Percentiles rank a stretch among this genome's conserved stretches.
Conservation (phyloP, 257 asterid genomes). For the Solanum ahanhuiri region DNA sequence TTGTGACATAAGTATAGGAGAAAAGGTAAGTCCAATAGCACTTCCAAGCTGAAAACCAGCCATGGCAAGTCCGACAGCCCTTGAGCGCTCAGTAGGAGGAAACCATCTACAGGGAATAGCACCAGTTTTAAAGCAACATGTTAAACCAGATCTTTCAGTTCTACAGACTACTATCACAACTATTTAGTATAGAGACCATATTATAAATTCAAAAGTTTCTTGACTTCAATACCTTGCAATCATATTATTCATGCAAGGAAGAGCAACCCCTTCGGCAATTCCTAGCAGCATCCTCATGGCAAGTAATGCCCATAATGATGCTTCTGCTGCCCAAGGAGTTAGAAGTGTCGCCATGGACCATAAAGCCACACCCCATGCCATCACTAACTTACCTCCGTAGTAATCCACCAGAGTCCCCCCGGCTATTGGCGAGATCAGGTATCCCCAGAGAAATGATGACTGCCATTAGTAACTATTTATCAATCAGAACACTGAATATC, state of each 20-base stretch:
- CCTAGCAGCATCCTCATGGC: conserved; percentile 84
- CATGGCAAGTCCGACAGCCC: conserved; percentile 99
- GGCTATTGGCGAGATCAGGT: conserved; percentile 92
- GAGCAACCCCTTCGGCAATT: conserved; percentile 95
- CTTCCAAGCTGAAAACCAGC: conserved; percentile 99
- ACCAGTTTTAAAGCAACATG: background rate
- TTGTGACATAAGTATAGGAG: conserved; percentile 92
- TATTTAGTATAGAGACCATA: background rate
- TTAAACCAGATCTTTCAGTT: background rate
- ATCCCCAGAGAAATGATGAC: conserved; percentile 99
- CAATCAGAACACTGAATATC: conserved; percentile 13
- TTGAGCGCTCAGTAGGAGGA: conserved; percentile 87
- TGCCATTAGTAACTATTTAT: conserved; percentile 59
- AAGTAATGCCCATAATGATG: conserved; percentile 55
- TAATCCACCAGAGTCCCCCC: conserved; percentile 87
- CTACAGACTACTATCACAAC: background rate
- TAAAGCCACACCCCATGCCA: conserved; percentile 96
- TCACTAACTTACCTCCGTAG: conserved; percentile 89
- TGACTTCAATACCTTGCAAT: conserved; percentile 49
- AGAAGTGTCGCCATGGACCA: conserved; percentile 98
- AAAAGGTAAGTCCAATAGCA: conserved; percentile 90
- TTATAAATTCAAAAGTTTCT: background rate
- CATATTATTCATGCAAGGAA: conserved; percentile 99
- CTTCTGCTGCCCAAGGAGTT: conserved; percentile 93
- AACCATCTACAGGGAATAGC: conserved; percentile 57